A percentile compares a stretch with the other conserved stretches of the same genome.
These are phyloP conservation scores for Aspergillus thermomutatus DNA, from an alignment of 2,329 filamentous ascomycete species.

Conservation along the genomic window DNA sequence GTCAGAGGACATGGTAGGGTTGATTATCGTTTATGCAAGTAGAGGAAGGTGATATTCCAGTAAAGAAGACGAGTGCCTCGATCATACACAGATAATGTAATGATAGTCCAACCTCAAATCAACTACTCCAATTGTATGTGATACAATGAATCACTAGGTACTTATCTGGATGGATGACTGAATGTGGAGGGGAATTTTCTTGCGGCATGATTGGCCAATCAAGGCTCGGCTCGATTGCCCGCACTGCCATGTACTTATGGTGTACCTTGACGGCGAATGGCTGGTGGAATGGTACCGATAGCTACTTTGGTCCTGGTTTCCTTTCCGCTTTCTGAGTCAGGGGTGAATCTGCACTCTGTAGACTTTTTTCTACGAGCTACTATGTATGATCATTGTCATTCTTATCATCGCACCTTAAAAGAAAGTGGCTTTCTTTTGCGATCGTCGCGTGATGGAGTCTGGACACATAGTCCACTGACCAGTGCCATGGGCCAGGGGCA, in stretches of 20 bases:
- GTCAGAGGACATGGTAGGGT: conserved; percentile 31
- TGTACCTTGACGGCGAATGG: neutral
- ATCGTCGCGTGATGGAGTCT: neutral
- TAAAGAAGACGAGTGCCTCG: neutral
- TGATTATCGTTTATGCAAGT: neutral
- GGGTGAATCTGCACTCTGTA: neutral
- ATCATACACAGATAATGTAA: neutral
- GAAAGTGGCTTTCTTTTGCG: neutral
- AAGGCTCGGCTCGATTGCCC: neutral
- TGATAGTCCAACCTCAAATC: neutral
- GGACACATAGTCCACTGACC: neutral
- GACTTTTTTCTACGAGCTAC: too few species aligned
- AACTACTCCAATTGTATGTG: neutral
- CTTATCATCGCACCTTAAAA: neutral
- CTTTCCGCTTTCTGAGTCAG: neutral
- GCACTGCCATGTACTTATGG: neutral
- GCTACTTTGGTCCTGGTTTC: neutral
- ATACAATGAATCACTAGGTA: neutral
- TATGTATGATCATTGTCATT: too few species aligned
- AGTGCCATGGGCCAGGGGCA: neutral
- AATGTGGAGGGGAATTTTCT: neutral
- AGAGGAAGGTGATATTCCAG: neutral
- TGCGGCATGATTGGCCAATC: neutral
- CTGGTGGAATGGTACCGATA: neutral
- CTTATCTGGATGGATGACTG: neutral